A percentile compares a stretch with the other conserved stretches of the same genome.
These are phyloP conservation scores for Sungouiella blattae DNA, from an alignment of 805 yeast species.

Conservation along the genomic window DNA sequence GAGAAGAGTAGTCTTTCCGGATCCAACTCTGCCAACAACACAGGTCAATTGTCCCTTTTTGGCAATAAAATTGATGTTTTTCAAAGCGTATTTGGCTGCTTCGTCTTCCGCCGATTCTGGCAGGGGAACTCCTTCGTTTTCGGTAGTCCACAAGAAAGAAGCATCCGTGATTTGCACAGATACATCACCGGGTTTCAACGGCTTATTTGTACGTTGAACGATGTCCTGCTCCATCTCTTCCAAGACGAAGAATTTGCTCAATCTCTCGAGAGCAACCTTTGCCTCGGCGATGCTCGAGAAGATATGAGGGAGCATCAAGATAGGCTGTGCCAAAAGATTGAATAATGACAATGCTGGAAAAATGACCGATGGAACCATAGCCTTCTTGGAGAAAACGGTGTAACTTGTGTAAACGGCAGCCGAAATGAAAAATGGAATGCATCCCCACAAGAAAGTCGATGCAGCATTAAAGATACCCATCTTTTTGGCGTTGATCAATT, in stretches of 20 bases:
- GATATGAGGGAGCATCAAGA: constrained; percentile 30
- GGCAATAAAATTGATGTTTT: constrained; percentile 47
- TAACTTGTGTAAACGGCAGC: constrained; percentile 30
- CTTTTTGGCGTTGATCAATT: constrained; percentile 46
- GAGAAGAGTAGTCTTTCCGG: constrained; percentile 62
- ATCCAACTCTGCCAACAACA: constrained; percentile 64
- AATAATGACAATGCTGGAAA: constrained; percentile 41
- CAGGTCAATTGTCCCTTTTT: constrained; percentile 54
- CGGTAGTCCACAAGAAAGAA: constrained; percentile 49
- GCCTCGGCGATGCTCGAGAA: constrained; percentile 28
- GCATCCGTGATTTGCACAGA: constrained; percentile 45
- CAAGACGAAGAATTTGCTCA: constrained; percentile 27
- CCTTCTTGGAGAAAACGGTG: constrained; percentile 19
- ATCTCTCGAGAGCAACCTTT: constrained; percentile 31
- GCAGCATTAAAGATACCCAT: constrained; percentile 39
- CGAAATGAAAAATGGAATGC: constrained; percentile 36
- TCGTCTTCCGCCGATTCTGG: constrained; percentile 34
- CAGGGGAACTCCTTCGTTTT: constrained; percentile 14
- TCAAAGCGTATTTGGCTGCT: constrained; percentile 44
- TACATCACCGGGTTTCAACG: constrained; percentile 17
- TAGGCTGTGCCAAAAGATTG: constrained; percentile 33
- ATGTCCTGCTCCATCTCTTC: constrained; percentile 30
- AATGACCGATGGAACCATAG: constrained; percentile 33
- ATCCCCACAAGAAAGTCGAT: constrained; percentile 33
- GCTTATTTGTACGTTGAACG: constrained; percentile 16